Base-by-base conservation (phyloP, 2,329 filamentous ascomycete species). In the Penicillium sp. region DNA sequence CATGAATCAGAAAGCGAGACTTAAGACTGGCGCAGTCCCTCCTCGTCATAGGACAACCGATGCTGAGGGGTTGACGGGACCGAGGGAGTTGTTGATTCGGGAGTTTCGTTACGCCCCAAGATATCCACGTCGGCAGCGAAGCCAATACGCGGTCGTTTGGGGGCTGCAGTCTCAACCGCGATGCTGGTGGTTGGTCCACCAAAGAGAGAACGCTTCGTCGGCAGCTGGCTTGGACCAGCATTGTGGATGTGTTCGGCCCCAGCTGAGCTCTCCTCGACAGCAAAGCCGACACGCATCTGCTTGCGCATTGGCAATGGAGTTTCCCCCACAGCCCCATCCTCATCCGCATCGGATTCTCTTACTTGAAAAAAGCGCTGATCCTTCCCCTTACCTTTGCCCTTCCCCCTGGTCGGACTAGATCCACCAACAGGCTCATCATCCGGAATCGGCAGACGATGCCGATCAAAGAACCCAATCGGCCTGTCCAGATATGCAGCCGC, bases 391-490 rank as follows among this genome's bases (percentile, higher is more conserved):
- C 31, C 27, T 31, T 50, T 33, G 6, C 49, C 35, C 49, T 24
- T 51, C 22, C 11, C 19, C 49, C 37, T 37, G 9, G 49, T 24
- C 18, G 49, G 35, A 31, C 49, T 37, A 39, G 10, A 31, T 18
- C 31, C 49, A 13, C 3, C 54, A 18, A 5, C 1, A 16, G n/a
- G 6, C 33, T 68, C 63, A 18, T 69, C 63, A 56, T 77, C 75
- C 0, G 73, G 70, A 44, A 78, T 67, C 0, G 75, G 70, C 19
- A 78, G 62, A 35, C 64, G 68, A 54, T 78, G 75, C 10, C 72
- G 71, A 62, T 76, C 73, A 55, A 78, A 78, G 47, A 78, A 74
- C 4, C 73, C 71, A 11, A 66, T 60, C 2, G 70, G 68, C n/a
- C 64, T 52, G 16, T 61, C 58, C 22, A 78, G 54, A 40, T 66